phyloP scores from a whole-genome alignment of 1,284 basidiomycete genomes.

The Salmacisia buchloeana region DNA sequence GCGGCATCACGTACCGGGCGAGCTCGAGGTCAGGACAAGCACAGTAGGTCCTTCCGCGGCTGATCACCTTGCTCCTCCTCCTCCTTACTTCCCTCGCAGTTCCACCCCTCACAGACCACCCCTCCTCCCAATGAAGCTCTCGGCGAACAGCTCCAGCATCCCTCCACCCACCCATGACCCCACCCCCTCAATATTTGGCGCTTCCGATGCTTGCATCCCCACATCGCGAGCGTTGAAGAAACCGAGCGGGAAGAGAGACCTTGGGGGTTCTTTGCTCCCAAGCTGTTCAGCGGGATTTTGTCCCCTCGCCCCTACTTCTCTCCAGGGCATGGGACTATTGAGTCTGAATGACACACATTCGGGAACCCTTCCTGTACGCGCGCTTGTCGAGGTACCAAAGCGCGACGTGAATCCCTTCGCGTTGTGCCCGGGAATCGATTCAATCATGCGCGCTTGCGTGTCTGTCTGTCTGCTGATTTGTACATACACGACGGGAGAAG shows the following conservation, averaged over 20 bases:
- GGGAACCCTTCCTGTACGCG: not conserved
- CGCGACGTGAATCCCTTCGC: not conserved
- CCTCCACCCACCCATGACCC: not conserved
- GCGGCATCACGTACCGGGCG: no score
- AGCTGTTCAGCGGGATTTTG: slow-evolving; percentile 2
- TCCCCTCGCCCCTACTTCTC: not conserved
- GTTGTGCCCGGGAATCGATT: no score
- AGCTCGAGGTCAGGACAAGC: no score
- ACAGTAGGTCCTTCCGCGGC: no score
- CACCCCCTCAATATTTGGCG: slow-evolving; percentile 8
- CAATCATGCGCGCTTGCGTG: not conserved
- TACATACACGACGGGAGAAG: not conserved
- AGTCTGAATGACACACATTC: not conserved
- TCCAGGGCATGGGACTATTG: not conserved
- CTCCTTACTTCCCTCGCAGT: no score
- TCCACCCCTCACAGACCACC: no score
- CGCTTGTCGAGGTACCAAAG: not conserved
- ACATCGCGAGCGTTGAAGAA: slow-evolving; percentile 9
- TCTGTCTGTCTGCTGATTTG: not conserved
- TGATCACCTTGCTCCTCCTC: no score
- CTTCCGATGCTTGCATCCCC: not conserved
- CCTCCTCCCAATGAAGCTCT: no score
- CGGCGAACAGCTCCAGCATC: no score
- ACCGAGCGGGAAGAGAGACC: slow-evolving; percentile 3
- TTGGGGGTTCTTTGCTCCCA: no score